Conservation (phyloP, 257 asterid genomes). For the Misopates orontium region DNA sequence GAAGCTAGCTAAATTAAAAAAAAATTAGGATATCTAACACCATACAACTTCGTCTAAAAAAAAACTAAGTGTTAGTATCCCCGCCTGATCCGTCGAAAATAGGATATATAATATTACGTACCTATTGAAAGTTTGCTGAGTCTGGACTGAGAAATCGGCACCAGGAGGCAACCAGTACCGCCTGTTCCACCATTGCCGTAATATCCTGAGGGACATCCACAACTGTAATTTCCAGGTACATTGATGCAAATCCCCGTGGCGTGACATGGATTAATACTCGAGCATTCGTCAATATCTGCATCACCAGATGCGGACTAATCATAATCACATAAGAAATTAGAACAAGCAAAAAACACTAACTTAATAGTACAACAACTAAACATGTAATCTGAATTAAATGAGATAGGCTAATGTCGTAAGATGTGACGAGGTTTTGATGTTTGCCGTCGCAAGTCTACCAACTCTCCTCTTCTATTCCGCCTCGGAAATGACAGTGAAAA, state of each 20-base stretch:
- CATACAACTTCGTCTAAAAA: no score
- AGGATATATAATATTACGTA: slow-evolving; percentile 7
- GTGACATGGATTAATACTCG: slow-evolving; percentile 27
- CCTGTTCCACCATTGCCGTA: slow-evolving; percentile 23
- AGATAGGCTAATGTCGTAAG: no score
- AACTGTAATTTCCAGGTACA: slow-evolving; percentile 24
- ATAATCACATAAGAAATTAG: background rate
- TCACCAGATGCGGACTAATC: background rate
- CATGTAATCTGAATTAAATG: no score
- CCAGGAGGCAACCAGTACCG: slow-evolving; percentile 19
- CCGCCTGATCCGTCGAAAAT: no score
- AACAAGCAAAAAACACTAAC: background rate
- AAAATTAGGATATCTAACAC: no score
- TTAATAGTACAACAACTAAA: background rate
- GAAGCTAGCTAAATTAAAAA: no score
- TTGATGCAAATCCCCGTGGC: slow-evolving; percentile 30
- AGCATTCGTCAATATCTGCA: slow-evolving; percentile 35
- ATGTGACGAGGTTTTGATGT: no score
- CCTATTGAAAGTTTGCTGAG: slow-evolving; percentile 30
- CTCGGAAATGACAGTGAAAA: no score
- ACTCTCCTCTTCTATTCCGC: no score
- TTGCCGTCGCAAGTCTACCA: no score
- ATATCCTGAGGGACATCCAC: slow-evolving; percentile 25
- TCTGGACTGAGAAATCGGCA: slow-evolving; percentile 1
- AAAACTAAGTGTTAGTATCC: no score